Evolutionary conservation across 305 asterid species (phyloP).

Genomic region (Fraxinus velutina): DNA sequence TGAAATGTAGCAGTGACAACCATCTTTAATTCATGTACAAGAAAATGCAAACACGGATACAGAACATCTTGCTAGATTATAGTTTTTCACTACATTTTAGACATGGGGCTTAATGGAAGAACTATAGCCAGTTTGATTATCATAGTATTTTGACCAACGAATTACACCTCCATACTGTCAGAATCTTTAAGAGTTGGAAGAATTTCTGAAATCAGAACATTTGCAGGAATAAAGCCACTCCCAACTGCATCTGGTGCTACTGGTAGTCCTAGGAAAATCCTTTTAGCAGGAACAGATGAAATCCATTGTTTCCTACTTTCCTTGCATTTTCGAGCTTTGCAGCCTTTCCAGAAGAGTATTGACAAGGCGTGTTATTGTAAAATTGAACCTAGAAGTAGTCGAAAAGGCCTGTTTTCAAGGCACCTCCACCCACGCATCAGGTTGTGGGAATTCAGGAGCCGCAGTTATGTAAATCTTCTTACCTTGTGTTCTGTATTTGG

Average conservation of each 20-base stretch:
- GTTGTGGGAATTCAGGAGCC: slow-evolving; percentile 61
- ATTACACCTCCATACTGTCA: slow-evolving; percentile 39
- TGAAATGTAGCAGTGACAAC: neutral
- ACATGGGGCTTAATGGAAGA: slow-evolving; percentile 42
- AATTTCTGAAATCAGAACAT: slow-evolving; percentile 27
- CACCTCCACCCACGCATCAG: slow-evolving; percentile 45
- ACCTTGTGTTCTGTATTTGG: slow-evolving; percentile 31
- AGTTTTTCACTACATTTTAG: slow-evolving; percentile 13
- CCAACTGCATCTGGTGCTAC: slow-evolving; percentile 44
- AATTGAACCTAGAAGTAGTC: slow-evolving; percentile 55
- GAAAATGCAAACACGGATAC: neutral
- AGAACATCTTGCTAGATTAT: neutral
- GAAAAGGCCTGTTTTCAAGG: slow-evolving; percentile 42
- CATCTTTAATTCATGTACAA: neutral
- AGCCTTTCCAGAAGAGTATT: slow-evolving; percentile 26
- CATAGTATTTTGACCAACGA: slow-evolving; percentile 46
- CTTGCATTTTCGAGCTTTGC: slow-evolving; percentile 12
- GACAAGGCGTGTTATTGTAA: slow-evolving; percentile 56
- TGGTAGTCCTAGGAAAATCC: slow-evolving; percentile 50
- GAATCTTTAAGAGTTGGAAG: slow-evolving; percentile 42
- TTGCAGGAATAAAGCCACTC: slow-evolving; percentile 32
- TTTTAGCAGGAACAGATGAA: slow-evolving; percentile 34
- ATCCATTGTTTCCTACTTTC: slow-evolving; percentile 33
- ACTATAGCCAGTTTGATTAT: slow-evolving; percentile 43
- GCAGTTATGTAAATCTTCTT: slow-evolving; percentile 44